Conservation (phyloP, 1,139 yeast species). For the Nakaseomyces uthaithaninus region DNA sequence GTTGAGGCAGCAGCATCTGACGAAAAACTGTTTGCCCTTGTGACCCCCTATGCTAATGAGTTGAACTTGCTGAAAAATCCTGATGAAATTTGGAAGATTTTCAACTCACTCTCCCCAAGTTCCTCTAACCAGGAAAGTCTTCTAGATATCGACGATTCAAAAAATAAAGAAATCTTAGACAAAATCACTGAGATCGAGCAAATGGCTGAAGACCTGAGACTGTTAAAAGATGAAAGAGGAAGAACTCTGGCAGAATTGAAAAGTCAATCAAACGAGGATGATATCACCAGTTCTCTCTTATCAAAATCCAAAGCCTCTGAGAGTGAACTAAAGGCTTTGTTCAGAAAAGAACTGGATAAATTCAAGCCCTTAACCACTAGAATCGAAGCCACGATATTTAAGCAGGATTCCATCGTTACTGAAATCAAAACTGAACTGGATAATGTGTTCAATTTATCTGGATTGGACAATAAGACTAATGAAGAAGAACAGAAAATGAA, state of each 20-base stretch:
- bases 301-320: constrained; percentile 54
- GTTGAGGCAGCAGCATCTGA: constrained; percentile 66
- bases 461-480: constrained; percentile 33
- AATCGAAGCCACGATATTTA: constrained; percentile 56
- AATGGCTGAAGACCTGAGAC: constrained; percentile 43
- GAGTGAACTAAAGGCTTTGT: constrained; percentile 52
- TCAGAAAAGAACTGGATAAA: constrained; percentile 68
- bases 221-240: constrained; percentile 50
- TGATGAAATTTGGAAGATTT: constrained; percentile 28
- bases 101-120: constrained; percentile 20
- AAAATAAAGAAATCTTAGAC: constrained; percentile 28
- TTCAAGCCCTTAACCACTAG: constrained; percentile 63
- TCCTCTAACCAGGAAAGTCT: constrained; percentile 39
- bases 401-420: constrained; percentile 50
- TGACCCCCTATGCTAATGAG: constrained; percentile 34
- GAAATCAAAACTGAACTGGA: constrained; percentile 55
- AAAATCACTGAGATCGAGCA: constrained; percentile 35
- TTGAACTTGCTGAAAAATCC: constrained; percentile 33
- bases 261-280: constrained; percentile 68
- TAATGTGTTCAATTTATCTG: constrained; percentile 40
- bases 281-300: constrained; percentile 70
- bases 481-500: constrained; percentile 35
- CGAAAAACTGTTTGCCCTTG: constrained; percentile 42
- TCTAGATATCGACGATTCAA: constrained; percentile 53
- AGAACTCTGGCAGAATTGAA: constrained; percentile 60